Percentiles rank a stretch among this genome's conserved stretches.
phyloP scores from a whole-genome alignment of 2,329 filamentous ascomycete species.

The Cladosporium sp. region DNA sequence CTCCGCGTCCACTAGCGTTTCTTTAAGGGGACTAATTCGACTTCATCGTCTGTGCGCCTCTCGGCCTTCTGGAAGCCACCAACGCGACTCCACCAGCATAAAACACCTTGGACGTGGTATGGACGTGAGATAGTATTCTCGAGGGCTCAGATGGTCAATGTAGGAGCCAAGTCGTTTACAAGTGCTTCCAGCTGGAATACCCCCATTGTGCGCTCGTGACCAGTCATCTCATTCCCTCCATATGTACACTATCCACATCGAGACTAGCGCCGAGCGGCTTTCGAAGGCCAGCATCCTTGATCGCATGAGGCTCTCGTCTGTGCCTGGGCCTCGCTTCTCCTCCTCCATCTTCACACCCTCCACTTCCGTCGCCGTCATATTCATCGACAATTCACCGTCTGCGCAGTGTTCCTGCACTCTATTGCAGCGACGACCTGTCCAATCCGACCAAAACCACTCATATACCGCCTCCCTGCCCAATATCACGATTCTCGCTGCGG shows the following conservation, averaged over 20 bases:
- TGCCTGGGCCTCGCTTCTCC: slow-evolving; percentile 13
- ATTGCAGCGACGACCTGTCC: background rate
- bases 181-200: background rate
- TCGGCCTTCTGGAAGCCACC: background rate
- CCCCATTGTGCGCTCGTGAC: background rate
- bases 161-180: background rate
- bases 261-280: background rate
- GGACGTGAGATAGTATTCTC: background rate
- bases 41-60: slow-evolving; percentile 7
- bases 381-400: background rate
- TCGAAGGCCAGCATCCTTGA: slow-evolving; percentile 16
- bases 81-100: background rate
- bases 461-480: slow-evolving; percentile 3
- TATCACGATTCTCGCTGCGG: slow-evolving; percentile 14
- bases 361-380: background rate
- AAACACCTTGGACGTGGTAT: background rate
- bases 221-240: background rate
- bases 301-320: background rate
- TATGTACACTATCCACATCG: background rate
- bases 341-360: slow-evolving; percentile 9
- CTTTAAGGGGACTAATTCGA: background rate
- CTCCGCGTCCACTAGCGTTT: slow-evolving; percentile 1
- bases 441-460: background rate
- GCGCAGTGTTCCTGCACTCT: background rate
- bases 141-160: background rate